These are phyloP conservation scores for Hirschioporus abietinus DNA, from an alignment of 768 basidiomycete species.

Conservation along the genomic window DNA sequence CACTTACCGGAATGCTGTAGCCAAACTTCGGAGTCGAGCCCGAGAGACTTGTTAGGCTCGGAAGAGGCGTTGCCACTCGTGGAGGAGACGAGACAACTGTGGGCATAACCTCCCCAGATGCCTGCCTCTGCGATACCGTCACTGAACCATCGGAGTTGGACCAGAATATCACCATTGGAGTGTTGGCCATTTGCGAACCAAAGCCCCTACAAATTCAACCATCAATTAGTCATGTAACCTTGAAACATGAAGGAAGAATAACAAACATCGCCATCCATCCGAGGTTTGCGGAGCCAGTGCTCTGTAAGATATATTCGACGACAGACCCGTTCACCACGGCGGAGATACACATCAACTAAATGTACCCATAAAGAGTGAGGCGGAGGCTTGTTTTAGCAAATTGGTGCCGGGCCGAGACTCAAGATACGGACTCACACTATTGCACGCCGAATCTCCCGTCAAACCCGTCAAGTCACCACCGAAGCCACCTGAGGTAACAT, in stretches of 20 bases:
- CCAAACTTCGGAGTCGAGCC: conserved; percentile 41
- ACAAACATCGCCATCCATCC: conserved; percentile 23
- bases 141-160: conserved; percentile 53
- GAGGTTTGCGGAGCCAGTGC: conserved; percentile 9
- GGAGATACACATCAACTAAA: conserved; percentile 15
- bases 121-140: conserved; percentile 61
- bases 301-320: conserved; percentile 11
- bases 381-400: conserved; percentile 2
- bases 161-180: conserved; percentile 75
- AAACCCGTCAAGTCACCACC: neutral
- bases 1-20: conserved; percentile 45
- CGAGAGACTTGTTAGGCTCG: conserved; percentile 34
- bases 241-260: neutral
- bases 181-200: conserved; percentile 46
- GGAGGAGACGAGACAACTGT: conserved; percentile 48
- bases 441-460: conserved; percentile 2
- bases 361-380: neutral
- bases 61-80: conserved; percentile 38
- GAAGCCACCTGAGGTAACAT: neutral
- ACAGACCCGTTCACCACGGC: conserved; percentile 11
- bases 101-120: conserved; percentile 50
- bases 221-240: conserved; percentile 1
- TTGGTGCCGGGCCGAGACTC: neutral
- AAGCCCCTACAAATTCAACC: conserved; percentile 43
- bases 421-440: neutral